Evolutionary conservation across 2,329 filamentous ascomycete genomes (phyloP).

Genomic region (Aureobasidium uvarum): DNA sequence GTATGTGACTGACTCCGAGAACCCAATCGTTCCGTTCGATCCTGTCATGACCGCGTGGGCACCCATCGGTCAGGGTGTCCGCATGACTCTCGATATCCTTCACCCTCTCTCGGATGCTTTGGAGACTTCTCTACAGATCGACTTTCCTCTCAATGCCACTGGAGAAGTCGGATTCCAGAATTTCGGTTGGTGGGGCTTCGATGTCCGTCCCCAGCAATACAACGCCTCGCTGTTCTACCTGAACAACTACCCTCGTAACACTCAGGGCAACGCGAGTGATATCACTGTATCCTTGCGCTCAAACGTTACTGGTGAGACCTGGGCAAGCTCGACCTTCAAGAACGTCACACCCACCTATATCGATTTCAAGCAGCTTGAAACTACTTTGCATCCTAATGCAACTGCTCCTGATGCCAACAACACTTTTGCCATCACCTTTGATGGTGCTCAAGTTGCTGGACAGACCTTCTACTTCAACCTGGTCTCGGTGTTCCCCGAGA

Average conservation of each 20-base stretch:
- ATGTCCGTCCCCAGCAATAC: constrained; percentile 50
- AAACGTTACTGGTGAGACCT: constrained; percentile 45
- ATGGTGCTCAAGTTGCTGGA: constrained; percentile 43
- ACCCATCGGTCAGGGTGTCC: constrained; percentile 38
- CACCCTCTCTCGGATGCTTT: constrained; percentile 48
- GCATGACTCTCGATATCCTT: constrained; percentile 42
- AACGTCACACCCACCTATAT: constrained; percentile 28
- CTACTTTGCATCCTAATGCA: constrained; percentile 45
- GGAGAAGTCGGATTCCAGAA: constrained; percentile 51
- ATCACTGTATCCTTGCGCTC: constrained; percentile 45
- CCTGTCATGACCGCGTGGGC: constrained; percentile 34
- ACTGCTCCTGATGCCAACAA: constrained; percentile 52
- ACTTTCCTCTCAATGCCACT: constrained; percentile 39
- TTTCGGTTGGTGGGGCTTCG: constrained; percentile 54
- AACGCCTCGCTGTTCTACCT: constrained; percentile 53
- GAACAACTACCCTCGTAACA: constrained; percentile 38
- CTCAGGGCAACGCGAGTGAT: constrained; percentile 38
- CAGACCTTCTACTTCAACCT: constrained; percentile 52
- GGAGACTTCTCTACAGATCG: constrained; percentile 45
- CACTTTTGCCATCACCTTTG: constrained; percentile 52
- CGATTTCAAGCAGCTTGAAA: constrained; percentile 34
- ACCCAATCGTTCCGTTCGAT: constrained; percentile 36
- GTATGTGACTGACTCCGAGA: constrained; percentile 33
- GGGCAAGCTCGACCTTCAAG: constrained; percentile 39
- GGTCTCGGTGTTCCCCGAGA: constrained; percentile 55